Conservation (phyloP, 768 basidiomycete genomes). For the Leccinum truebloodii region DNA sequence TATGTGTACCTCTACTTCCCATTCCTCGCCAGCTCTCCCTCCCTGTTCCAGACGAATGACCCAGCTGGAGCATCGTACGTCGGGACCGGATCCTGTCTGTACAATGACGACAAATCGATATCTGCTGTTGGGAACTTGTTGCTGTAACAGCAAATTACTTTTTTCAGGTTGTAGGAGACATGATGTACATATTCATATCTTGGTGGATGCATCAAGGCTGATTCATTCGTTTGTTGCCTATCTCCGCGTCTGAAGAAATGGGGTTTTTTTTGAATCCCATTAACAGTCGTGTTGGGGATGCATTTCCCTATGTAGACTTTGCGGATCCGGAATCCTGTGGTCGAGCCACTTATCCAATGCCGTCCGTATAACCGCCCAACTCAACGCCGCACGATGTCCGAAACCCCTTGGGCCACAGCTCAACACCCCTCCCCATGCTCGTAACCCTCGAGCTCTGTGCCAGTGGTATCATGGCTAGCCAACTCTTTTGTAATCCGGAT, state of each 20-base stretch:
- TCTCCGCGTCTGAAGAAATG: background rate
- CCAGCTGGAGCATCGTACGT: slow-evolving; percentile 9
- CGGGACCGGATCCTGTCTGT: slow-evolving; percentile 37
- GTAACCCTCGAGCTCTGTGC: no score
- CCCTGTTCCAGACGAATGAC: slow-evolving; percentile 25
- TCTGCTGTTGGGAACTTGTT: slow-evolving; percentile 31
- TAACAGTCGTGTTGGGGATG: no score
- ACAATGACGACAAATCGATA: slow-evolving; percentile 29
- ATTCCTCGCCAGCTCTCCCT: slow-evolving; percentile 36
- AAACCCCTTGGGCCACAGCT: no score
- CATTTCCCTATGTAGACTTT: no score
- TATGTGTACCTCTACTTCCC: slow-evolving; percentile 39
- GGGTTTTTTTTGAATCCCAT: no score
- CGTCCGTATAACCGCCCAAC: no score
- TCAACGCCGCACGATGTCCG: no score
- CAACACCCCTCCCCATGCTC: no score
- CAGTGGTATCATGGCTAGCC: no score
- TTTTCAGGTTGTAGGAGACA: background rate
- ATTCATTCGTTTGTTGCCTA: background rate
- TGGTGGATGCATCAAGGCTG: background rate
- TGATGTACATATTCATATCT: background rate
- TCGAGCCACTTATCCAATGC: no score
- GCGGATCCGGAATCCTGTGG: no score
- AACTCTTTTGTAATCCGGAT: no score
- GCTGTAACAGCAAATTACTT: slow-evolving; percentile 4